These are phyloP conservation scores for Macroventuria anomochaeta DNA, from an alignment of 2,329 filamentous ascomycete species.

Conservation along the genomic window DNA sequence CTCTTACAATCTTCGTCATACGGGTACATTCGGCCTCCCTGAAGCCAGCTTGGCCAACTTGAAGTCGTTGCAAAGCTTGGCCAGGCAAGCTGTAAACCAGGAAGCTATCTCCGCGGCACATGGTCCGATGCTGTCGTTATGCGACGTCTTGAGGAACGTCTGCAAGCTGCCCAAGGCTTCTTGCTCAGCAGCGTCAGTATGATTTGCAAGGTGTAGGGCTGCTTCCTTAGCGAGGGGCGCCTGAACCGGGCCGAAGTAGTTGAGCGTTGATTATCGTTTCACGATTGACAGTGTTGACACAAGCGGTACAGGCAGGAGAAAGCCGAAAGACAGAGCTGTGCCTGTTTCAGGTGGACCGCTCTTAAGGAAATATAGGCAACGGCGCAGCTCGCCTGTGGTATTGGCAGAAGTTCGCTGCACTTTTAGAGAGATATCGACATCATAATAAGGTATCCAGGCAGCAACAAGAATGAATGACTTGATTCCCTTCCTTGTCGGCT, in stretches of 20 bases:
- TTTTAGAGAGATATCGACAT: too few relatives aligned
- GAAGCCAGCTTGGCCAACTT: neutral
- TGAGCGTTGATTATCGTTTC: constrained; percentile 10
- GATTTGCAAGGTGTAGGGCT: constrained; percentile 9
- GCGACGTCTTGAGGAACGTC: neutral
- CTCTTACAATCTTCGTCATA: neutral
- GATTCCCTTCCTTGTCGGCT: too few relatives aligned
- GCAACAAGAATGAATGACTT: too few relatives aligned
- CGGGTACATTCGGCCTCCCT: neutral
- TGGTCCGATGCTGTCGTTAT: neutral
- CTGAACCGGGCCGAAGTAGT: neutral
- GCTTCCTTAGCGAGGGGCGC: neutral
- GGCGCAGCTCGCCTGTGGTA: too few relatives aligned
- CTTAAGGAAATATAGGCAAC: too few relatives aligned
- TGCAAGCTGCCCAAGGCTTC: neutral
- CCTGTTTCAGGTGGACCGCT: neutral
- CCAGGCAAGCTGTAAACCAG: neutral
- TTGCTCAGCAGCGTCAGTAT: neutral
- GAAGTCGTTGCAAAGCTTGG: neutral
- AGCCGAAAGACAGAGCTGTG: neutral
- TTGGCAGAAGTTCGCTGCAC: too few relatives aligned
- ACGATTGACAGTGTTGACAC: constrained; percentile 8
- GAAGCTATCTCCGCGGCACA: neutral
- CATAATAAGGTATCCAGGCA: too few relatives aligned
- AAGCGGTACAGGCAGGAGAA: constrained; percentile 3